Evolutionary conservation across 129 eudicot genomes (phyloP).

Genomic region (Pulicaria dysenterica): DNA sequence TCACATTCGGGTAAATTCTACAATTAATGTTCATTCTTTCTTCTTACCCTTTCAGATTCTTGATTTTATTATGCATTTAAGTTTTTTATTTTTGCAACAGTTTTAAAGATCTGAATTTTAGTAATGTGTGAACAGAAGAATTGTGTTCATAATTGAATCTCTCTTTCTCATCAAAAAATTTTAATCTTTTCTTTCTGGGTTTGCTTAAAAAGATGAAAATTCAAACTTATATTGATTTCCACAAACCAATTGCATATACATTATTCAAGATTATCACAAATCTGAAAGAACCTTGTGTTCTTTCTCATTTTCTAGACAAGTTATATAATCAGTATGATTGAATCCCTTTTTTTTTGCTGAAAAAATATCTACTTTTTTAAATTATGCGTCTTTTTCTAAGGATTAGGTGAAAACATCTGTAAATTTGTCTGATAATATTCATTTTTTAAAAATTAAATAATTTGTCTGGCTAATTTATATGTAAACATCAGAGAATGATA

Average conservation of each 20-base stretch:
- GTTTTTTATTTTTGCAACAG: not conserved
- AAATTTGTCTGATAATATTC: not conserved
- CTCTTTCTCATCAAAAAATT: not conserved
- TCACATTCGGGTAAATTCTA: conserved; percentile 46
- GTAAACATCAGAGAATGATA: conserved; percentile 14
- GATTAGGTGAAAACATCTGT: conserved; percentile 17
- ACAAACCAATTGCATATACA: conserved; percentile 21
- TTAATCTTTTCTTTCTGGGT: not conserved
- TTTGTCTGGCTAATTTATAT: not conserved
- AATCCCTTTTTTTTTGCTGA: not conserved
- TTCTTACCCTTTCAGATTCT: conserved; percentile 33
- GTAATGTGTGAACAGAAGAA: conserved; percentile 30
- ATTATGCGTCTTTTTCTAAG: not conserved
- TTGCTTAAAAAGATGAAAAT: conserved; percentile 17
- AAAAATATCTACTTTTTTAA: not conserved
- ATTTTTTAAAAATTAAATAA: conserved; percentile 11
- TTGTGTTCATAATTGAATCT: conserved; percentile 12
- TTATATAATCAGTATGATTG: not conserved
- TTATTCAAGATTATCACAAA: conserved; percentile 21
- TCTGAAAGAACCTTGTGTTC: conserved; percentile 18
- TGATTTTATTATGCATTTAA: conserved; percentile 25
- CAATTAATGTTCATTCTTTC: conserved; percentile 32
- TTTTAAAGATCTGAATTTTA: conserved; percentile 27
- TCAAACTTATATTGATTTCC: conserved; percentile 5
- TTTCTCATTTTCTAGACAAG: not conserved